Percentiles rank a stretch among this genome's conserved stretches.
These are phyloP conservation scores for Ambrosia artemisiifolia DNA, from an alignment of 129 eudicot genomes.

Conservation along the genomic window DNA sequence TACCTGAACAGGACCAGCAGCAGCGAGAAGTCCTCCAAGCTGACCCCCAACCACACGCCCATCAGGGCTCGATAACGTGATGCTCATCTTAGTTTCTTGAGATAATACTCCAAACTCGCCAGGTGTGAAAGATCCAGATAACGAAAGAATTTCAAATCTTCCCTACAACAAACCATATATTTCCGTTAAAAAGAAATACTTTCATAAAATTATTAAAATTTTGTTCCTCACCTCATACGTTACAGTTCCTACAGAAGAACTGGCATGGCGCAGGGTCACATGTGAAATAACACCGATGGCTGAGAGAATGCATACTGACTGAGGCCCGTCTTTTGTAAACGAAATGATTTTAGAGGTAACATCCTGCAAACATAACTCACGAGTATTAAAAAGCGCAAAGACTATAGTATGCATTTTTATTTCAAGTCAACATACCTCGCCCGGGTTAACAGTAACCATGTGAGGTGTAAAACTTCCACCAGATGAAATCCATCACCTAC, in stretches of 20 bases:
- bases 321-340: slow-evolving; percentile 65
- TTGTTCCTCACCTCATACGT: slow-evolving; percentile 61
- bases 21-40: slow-evolving; percentile 64
- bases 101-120: slow-evolving; percentile 38
- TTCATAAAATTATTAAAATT: not conserved
- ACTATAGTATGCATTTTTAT: not conserved
- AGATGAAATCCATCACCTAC: slow-evolving; percentile 53
- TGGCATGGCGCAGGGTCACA: slow-evolving; percentile 61
- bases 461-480: slow-evolving; percentile 79
- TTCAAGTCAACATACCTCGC: slow-evolving; percentile 55
- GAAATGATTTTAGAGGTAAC: slow-evolving; percentile 60
- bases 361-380: slow-evolving; percentile 43
- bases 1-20: slow-evolving; percentile 83
- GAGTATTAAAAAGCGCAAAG: not conserved
- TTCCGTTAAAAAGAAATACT: not conserved
- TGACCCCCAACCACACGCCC: slow-evolving; percentile 83
- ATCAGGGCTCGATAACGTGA: slow-evolving; percentile 58
- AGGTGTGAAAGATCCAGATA: slow-evolving; percentile 70
- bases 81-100: slow-evolving; percentile 48
- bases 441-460: slow-evolving; percentile 62
- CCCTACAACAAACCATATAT: slow-evolving; percentile 44
- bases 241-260: slow-evolving; percentile 63
- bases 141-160: slow-evolving; percentile 67
- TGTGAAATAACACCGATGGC: slow-evolving; percentile 68
- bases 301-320: slow-evolving; percentile 68